Conservation (phyloP, 139 green algal species). For the Picochlorum costavermella region DNA sequence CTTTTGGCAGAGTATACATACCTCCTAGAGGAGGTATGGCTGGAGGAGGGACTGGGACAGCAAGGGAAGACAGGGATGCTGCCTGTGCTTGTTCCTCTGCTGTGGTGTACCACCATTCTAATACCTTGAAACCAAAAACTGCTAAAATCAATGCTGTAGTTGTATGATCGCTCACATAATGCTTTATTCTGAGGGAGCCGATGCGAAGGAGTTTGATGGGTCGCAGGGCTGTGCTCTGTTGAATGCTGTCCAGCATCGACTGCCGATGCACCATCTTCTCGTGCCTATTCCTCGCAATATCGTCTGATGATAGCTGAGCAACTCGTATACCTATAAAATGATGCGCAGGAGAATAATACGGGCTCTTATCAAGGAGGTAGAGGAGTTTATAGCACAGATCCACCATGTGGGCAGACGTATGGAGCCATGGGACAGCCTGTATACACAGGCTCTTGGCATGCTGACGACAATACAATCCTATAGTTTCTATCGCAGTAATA, state of each 20-base stretch:
- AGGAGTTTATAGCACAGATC: slow-evolving; percentile 61
- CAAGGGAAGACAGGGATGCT: slow-evolving; percentile 28
- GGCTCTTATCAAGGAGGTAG: slow-evolving; percentile 50
- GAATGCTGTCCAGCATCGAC: neutral
- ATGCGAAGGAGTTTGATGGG: neutral
- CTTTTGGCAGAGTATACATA: slow-evolving; percentile 21
- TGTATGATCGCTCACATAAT: slow-evolving; percentile 27
- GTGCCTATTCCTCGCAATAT: slow-evolving; percentile 32
- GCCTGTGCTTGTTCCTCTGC: slow-evolving; percentile 57
- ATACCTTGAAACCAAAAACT: slow-evolving; percentile 83
- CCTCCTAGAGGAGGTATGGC: neutral
- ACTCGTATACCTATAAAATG: slow-evolving; percentile 52
- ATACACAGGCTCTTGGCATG: slow-evolving; percentile 17
- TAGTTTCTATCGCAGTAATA: neutral
- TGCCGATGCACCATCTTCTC: neutral
- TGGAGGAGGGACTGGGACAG: slow-evolving; percentile 49
- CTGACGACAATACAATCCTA: neutral
- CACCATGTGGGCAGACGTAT: slow-evolving; percentile 38
- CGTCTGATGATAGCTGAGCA: slow-evolving; percentile 43
- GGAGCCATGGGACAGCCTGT: slow-evolving; percentile 42
- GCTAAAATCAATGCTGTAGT: slow-evolving; percentile 63
- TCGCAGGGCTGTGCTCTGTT: neutral
- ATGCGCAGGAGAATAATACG: slow-evolving; percentile 44
- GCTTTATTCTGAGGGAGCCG: neutral
- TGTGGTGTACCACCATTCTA: slow-evolving; percentile 92